These are phyloP conservation scores for Diddensiella transvaalensis DNA, from an alignment of 805 yeast species.

Conservation along the genomic window DNA sequence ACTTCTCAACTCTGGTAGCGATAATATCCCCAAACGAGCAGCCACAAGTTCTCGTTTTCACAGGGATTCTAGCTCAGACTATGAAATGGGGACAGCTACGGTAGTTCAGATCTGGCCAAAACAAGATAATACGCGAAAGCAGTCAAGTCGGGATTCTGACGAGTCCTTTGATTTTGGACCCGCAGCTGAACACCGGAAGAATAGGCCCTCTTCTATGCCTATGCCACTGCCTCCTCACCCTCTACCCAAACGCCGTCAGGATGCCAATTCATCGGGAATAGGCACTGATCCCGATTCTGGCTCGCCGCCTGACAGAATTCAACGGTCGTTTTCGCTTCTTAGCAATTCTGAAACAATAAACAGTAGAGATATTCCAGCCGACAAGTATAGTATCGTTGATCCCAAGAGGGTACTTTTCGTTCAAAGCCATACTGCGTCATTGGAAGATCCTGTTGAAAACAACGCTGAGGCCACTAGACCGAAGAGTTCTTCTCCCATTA, in stretches of 20 bases:
- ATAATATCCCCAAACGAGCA: not conserved
- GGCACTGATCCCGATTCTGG: not conserved
- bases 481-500: too few species aligned
- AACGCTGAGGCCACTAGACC: not conserved
- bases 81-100: not conserved
- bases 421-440: not conserved
- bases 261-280: not conserved
- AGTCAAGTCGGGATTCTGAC: not conserved
- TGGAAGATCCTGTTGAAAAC: not conserved
- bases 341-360: not conserved
- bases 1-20: not conserved
- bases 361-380: not conserved
- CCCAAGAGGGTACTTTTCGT: not conserved
- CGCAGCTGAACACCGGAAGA: not conserved
- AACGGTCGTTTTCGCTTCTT: not conserved
- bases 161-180: not conserved
- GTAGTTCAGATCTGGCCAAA: not conserved
- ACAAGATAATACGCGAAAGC: not conserved
- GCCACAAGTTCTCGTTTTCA: not conserved
- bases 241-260: not conserved
- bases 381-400: not conserved
- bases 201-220: not conserved
- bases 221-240: not conserved
- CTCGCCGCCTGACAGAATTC: not conserved
- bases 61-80: not conserved